phyloP scores from a whole-genome alignment of 495 filamentous ascomycete species.

The Hapsidospora chrysogenum region DNA sequence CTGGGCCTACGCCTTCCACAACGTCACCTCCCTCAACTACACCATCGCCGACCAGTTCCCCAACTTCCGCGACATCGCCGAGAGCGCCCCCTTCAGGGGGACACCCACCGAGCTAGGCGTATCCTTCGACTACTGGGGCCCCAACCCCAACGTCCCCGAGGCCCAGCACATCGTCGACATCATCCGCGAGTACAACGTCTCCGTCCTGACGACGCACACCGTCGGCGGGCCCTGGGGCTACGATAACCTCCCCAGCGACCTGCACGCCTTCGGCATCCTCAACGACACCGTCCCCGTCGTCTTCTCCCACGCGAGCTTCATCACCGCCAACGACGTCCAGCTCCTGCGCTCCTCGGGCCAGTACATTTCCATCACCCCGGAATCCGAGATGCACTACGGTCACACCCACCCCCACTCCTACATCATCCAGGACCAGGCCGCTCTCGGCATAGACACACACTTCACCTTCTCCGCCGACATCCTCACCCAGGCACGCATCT shows the following conservation, averaged over 20 bases:
- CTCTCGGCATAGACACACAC: slow-evolving; percentile 28
- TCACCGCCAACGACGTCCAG: slow-evolving; percentile 11
- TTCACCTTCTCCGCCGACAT: slow-evolving; percentile 26
- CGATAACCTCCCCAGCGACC: slow-evolving; percentile 14
- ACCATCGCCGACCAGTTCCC: slow-evolving; percentile 11
- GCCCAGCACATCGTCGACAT: slow-evolving; percentile 11
- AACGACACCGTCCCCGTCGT: slow-evolving; percentile 20
- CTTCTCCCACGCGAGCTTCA: slow-evolving; percentile 20
- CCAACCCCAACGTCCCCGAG: slow-evolving; percentile 7
- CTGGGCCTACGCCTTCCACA: slow-evolving; percentile 16
- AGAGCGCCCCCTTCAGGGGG: slow-evolving; percentile 3
- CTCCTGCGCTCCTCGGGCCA: slow-evolving; percentile 20
- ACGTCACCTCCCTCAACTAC: slow-evolving; percentile 6
- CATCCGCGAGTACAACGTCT: slow-evolving; percentile 11
- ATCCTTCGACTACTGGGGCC: slow-evolving; percentile 21
- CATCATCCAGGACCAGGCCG: slow-evolving; percentile 21
- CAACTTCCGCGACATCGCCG: slow-evolving; percentile 12
- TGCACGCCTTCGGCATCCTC: slow-evolving; percentile 14
- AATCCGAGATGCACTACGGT: slow-evolving; percentile 29
- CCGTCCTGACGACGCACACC: slow-evolving; percentile 18
- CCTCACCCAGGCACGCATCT: slow-evolving; percentile 25
- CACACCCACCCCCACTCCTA: slow-evolving; percentile 18
- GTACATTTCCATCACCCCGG: slow-evolving; percentile 26
- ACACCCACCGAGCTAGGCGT: slow-evolving; percentile 14
- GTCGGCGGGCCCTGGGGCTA: slow-evolving; percentile 16